Percentiles rank a stretch among this genome's conserved stretches.
phyloP scores from a whole-genome alignment of 2,329 filamentous ascomycete genomes.

The Colletotrichum brevisporum region DNA sequence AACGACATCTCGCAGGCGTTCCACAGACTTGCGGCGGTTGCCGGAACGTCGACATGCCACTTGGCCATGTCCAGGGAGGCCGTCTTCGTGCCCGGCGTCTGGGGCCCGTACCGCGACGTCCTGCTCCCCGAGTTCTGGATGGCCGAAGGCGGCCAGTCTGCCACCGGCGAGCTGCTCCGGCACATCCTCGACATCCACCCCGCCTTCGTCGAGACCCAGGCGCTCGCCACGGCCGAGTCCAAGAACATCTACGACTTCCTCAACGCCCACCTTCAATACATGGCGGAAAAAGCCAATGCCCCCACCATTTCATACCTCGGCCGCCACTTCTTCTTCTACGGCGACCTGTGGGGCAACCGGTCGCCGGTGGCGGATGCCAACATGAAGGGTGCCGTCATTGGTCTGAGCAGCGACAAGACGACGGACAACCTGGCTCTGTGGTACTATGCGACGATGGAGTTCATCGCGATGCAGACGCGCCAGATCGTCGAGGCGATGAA shows the following conservation, averaged over 20 bases:
- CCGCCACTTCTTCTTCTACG: slow-evolving; percentile 98
- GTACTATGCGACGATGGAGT: slow-evolving; percentile 98
- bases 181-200: slow-evolving; percentile 97
- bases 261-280: slow-evolving; percentile 85
- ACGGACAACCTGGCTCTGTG: slow-evolving; percentile 89
- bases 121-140: slow-evolving; percentile 95
- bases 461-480: slow-evolving; percentile 95
- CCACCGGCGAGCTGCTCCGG: slow-evolving; percentile 93
- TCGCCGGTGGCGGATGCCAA: slow-evolving; percentile 92
- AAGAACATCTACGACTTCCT: slow-evolving; percentile 96
- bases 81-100: slow-evolving; percentile 95
- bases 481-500: slow-evolving; percentile 98
- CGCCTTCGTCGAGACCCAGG: slow-evolving; percentile 84
- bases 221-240: slow-evolving; percentile 84
- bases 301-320: slow-evolving; percentile 88
- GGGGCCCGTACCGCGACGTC: slow-evolving; percentile 97
- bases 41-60: slow-evolving; percentile 97
- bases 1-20: slow-evolving; percentile 96
- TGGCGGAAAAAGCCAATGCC: slow-evolving; percentile 77
- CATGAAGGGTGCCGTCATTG: slow-evolving; percentile 93
- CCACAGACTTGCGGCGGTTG: slow-evolving; percentile 91
- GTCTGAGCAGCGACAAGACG: slow-evolving; percentile 87
- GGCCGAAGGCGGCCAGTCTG: slow-evolving; percentile 96
- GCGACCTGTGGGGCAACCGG: slow-evolving; percentile 96
- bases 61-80: slow-evolving; percentile 94